A percentile compares a stretch with the other conserved stretches of the same genome.
Conservation (phyloP, 1,284 basidiomycete genomes). For the Psilocybe mexicana region DNA sequence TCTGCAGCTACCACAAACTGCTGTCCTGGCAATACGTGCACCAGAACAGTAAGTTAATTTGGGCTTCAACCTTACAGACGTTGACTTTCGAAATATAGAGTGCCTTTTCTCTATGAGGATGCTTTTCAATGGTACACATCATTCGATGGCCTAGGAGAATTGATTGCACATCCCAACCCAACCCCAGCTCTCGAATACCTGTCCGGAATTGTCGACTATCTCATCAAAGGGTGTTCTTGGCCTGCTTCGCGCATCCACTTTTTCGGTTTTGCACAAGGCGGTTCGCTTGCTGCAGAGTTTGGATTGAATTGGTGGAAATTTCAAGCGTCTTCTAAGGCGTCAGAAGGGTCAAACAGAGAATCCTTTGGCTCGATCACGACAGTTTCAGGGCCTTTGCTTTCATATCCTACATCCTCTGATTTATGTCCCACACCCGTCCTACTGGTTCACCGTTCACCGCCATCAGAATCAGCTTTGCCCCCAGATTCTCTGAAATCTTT, state of each 20-base stretch:
- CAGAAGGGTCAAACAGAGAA: conserved; percentile 4
- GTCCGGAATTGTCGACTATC: conserved; percentile 52
- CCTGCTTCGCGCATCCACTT: conserved; percentile 69
- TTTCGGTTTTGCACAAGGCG: conserved; percentile 91
- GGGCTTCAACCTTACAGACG: background rate
- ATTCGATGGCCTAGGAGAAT: conserved; percentile 78
- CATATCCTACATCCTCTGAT: conserved; percentile 63
- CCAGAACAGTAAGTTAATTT: conserved; percentile 62
- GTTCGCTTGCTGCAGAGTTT: conserved; percentile 75
- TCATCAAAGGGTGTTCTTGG: conserved; percentile 69
- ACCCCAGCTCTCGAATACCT: conserved; percentile 63
- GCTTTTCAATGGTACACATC: conserved; percentile 89
- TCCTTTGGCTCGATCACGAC: conserved; percentile 68
- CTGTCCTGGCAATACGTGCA: conserved; percentile 78
- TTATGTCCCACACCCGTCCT: conserved; percentile 64
- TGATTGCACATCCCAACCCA: conserved; percentile 72
- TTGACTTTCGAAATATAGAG: conserved; percentile 33
- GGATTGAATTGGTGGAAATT: conserved; percentile 52
- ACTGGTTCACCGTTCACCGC: conserved; percentile 55
- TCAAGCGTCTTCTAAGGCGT: conserved; percentile 1
- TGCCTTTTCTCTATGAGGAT: conserved; percentile 80
- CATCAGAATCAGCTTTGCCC: conserved; percentile 46
- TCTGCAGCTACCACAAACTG: conserved; percentile 85
- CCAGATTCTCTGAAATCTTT: conserved; percentile 48
- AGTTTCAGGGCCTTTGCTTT: conserved; percentile 73